Evolutionary conservation across 1,284 basidiomycete genomes (phyloP), one percentile per base, ranked within the genome.

Genomic region (Grifola frondosa): DNA sequence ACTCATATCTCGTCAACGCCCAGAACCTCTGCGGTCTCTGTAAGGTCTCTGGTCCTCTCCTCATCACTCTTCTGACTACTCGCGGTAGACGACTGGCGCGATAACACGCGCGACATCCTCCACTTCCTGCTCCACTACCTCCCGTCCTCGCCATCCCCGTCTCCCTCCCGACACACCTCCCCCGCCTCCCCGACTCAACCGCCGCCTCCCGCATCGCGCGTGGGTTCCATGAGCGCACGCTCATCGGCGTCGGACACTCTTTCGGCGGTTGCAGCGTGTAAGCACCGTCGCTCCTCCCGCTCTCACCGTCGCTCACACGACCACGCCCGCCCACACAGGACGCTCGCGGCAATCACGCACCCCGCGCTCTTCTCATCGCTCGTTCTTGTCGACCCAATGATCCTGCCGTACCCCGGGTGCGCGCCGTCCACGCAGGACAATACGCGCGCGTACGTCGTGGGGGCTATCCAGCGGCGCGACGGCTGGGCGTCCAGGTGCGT

Each of bases 301-400:
- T 33, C 22, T 23, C 21, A 19, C 24, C 16, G 34, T 30, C 24
- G 29, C 24, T 36, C 37, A 38, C 16, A 20, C 37, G 49, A 44
- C 20, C 53, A 39, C 26, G 45, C 19, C n/a, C 33, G 46, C 22
- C 31, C 53, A 5, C 24, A 13, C 55, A 84, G 82, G 30, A 60
- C 71, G 5, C 74, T 84, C 19, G 83, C 81, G 1, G 82, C 86
- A 1, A 54, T 82, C 13, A 71, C 75, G 10, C 65, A 72, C 40
- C 90, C 92, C 0, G 67, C 69, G 1, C 67, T 95, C 8, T 91
- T 94, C 65, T 72, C 81, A 13, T 77, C 78, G 0, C 65, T 96
- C 24, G 70, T 92, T 33, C 74, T 95, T 9, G 66, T 95, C 20
- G 94, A 97, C 60, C 91, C 95, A 0, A 75, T 90, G 42, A 77